Evolutionary conservation across 2,329 filamentous ascomycete species (phyloP).

Genomic region (Talaromyces amestolkiae): DNA sequence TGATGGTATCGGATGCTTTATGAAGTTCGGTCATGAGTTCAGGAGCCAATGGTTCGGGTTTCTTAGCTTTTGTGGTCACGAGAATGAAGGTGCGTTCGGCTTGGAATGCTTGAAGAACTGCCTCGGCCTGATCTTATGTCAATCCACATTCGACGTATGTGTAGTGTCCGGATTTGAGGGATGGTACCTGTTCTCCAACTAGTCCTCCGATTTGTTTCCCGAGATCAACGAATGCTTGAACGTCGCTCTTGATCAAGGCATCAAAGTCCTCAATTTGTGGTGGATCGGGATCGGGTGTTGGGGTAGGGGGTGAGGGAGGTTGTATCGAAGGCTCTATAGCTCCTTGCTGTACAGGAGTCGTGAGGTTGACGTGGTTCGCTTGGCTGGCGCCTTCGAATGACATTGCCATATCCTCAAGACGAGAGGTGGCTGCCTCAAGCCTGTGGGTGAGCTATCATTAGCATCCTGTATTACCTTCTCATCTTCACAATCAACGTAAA

Average conservation of each 20-base stretch:
- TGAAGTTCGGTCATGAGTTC: conserved; percentile 85
- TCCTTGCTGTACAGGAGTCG: conserved; percentile 27
- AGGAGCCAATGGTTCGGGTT: conserved; percentile 72
- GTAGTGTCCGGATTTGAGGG: background rate
- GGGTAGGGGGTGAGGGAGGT: conserved; percentile 46
- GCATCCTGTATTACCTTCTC: conserved; percentile 4
- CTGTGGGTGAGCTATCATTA: conserved; percentile 51
- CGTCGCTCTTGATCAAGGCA: conserved; percentile 67
- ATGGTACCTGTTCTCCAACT: conserved; percentile 72
- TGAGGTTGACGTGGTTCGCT: conserved; percentile 33
- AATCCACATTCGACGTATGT: conserved; percentile 14
- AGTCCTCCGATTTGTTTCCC: conserved; percentile 75
- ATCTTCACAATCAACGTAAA: conserved; percentile 5
- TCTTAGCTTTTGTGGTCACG: conserved; percentile 86
- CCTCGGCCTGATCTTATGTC: conserved; percentile 47
- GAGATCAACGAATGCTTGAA: conserved; percentile 73
- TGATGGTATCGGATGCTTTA: conserved; percentile 73
- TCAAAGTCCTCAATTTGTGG: conserved; percentile 87
- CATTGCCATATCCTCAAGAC: conserved; percentile 92
- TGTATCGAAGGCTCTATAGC: conserved; percentile 29
- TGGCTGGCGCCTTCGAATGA: conserved; percentile 55
- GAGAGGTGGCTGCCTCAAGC: conserved; percentile 93
- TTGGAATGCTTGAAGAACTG: conserved; percentile 66
- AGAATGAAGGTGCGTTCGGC: conserved; percentile 86
- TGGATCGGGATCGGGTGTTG: conserved; percentile 62